phyloP scores from a whole-genome alignment of 371 early-diverging fungal genomes.

The Umbelopsis sp. region DNA sequence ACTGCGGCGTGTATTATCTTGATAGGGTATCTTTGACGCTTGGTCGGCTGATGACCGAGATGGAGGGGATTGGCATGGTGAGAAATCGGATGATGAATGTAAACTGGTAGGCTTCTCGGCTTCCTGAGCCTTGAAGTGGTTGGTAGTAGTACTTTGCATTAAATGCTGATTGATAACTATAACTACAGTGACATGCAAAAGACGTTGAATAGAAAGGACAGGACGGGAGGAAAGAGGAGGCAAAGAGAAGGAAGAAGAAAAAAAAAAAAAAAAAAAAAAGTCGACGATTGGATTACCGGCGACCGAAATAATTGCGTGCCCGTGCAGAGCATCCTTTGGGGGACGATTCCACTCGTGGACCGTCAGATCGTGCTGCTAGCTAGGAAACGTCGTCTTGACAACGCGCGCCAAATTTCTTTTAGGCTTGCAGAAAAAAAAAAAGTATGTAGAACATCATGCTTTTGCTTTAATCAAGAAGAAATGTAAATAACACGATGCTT shows the following conservation, averaged over 20 bases:
- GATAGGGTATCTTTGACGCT: not conserved
- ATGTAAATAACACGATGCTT: too few species aligned
- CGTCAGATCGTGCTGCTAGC: too few species aligned
- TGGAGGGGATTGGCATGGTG: not conserved
- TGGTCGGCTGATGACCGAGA: not conserved
- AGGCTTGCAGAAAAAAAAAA: too few species aligned
- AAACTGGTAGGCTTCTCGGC: not conserved
- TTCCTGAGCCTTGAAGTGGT: constrained; percentile 1
- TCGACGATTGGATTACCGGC: not conserved
- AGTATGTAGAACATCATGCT: too few species aligned
- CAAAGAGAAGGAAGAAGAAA: not conserved
- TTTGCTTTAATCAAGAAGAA: too few species aligned
- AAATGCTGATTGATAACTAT: constrained; percentile 11
- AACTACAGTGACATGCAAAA: constrained; percentile 12
- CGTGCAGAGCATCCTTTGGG: not conserved
- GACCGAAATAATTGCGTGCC: not conserved
- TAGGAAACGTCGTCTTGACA: too few species aligned
- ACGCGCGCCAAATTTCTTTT: too few species aligned
- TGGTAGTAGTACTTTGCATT: not conserved
- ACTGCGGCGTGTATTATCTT: not conserved
- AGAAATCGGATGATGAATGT: not conserved
- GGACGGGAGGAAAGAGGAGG: not conserved
- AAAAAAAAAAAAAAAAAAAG: not conserved
- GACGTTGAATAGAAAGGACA: not conserved
- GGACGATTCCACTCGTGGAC: too few species aligned